Evolutionary conservation across 2,329 filamentous ascomycete genomes (phyloP).

Genomic region (Pseudopyrenochaeta lycopersici): DNA sequence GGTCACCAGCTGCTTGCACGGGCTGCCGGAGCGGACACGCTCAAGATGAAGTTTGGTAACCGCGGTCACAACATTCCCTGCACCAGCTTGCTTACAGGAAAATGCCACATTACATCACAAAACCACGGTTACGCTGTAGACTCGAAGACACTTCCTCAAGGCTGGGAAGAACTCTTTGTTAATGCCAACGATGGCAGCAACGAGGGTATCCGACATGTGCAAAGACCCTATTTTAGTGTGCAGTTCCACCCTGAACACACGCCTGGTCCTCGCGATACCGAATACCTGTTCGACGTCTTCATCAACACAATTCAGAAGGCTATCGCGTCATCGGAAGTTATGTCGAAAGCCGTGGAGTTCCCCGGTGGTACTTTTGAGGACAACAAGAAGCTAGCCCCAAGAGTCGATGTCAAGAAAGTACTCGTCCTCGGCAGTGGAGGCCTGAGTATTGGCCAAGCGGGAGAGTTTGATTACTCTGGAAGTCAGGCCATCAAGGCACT

Average conservation of each 20-base stretch:
- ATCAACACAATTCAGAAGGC: slow-evolving; percentile 82
- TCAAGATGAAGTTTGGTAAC: slow-evolving; percentile 99
- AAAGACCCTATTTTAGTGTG: slow-evolving; percentile 95
- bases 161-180: slow-evolving; percentile 94
- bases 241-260: slow-evolving; percentile 99
- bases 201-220: slow-evolving; percentile 90
- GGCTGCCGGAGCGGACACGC: slow-evolving; percentile 83
- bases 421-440: slow-evolving; percentile 93
- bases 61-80: slow-evolving; percentile 98
- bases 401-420: slow-evolving; percentile 90
- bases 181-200: slow-evolving; percentile 99
- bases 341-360: slow-evolving; percentile 81
- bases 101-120: slow-evolving; percentile 98
- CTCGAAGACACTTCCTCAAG: slow-evolving; percentile 74
- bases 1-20: slow-evolving; percentile 93
- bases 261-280: slow-evolving; percentile 92
- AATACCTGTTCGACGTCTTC: slow-evolving; percentile 97
- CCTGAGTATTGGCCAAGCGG: slow-evolving; percentile 95
- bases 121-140: slow-evolving; percentile 98
- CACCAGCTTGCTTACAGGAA: slow-evolving; percentile 92
- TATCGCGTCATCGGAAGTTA: slow-evolving; percentile 70
- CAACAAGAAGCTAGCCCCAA: slow-evolving; percentile 78
- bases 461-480: slow-evolving; percentile 98
- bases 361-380: slow-evolving; percentile 84
- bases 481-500: slow-evolving; percentile 98